Percentiles rank a stretch among this genome's conserved stretches.
These are phyloP conservation scores for Herpetomonas muscarum DNA, from an alignment of 208 protist species.

Conservation along the genomic window DNA sequence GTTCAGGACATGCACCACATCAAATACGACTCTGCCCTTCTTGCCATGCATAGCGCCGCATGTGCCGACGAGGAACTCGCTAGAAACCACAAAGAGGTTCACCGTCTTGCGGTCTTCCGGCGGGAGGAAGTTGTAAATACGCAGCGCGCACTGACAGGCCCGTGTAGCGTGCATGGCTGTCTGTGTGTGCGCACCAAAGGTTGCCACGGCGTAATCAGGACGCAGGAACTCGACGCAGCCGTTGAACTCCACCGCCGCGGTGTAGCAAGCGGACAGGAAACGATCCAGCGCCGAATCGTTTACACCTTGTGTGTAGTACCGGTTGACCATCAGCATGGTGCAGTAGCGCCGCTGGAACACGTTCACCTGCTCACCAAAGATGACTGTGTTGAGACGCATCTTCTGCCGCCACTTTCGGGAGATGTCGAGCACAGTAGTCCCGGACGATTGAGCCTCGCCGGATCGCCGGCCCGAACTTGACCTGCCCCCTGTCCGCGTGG, in stretches of 20 bases:
- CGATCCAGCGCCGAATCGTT: conserved; percentile 5
- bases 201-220: conserved; percentile 42
- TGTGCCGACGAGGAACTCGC: conserved; percentile 56
- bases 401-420: conserved; percentile 15
- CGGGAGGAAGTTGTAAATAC: conserved; percentile 25
- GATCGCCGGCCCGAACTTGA: no score
- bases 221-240: conserved; percentile 44
- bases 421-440: not conserved
- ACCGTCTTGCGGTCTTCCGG: conserved; percentile 12
- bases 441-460: not conserved
- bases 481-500: no score
- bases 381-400: conserved; percentile 36
- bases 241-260: conserved; percentile 14
- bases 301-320: conserved; percentile 17
- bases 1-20: conserved; percentile 11
- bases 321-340: conserved; percentile 31
- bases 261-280: conserved; percentile 18
- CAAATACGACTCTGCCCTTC: conserved; percentile 21
- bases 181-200: conserved; percentile 45
- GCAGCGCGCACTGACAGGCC: conserved; percentile 39
- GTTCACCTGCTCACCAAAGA: conserved; percentile 60
- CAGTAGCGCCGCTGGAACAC: conserved; percentile 42
- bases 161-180: conserved; percentile 46
- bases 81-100: conserved; percentile 38
- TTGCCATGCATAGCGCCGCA: conserved; percentile 20